phyloP scores from a whole-genome alignment of 2,329 filamentous ascomycete genomes.

The Aciculosporium take region DNA sequence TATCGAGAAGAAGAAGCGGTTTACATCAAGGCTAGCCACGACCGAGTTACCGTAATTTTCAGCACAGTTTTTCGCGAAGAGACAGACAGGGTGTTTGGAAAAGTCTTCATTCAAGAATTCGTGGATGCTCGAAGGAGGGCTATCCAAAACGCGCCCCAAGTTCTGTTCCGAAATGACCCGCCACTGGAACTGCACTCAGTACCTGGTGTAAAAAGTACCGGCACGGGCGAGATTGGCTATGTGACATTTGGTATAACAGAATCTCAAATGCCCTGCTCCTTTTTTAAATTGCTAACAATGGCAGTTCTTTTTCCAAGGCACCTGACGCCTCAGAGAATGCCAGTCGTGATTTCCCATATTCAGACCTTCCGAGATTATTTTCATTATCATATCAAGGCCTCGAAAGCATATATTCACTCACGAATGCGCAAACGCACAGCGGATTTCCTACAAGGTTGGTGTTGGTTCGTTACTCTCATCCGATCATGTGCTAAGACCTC shows the following conservation, averaged over 20 bases:
- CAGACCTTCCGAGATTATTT: constrained; percentile 99
- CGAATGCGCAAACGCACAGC: constrained; percentile 95
- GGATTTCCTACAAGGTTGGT: constrained; percentile 87
- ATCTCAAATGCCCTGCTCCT: background rate
- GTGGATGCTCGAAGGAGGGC: constrained; percentile 89
- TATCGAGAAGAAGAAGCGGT: constrained; percentile 98
- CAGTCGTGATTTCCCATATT: constrained; percentile 95
- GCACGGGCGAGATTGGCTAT: constrained; percentile 82
- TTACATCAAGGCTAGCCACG: constrained; percentile 94
- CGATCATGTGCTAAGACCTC: constrained; percentile 12
- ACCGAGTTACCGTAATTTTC: constrained; percentile 97
- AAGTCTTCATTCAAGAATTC: constrained; percentile 97
- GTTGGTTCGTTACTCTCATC: too few species aligned
- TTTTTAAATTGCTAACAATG: constrained; percentile 10
- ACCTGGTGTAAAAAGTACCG: constrained; percentile 62
- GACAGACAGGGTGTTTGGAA: constrained; percentile 92
- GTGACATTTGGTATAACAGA: constrained; percentile 78
- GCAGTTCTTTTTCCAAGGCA: constrained; percentile 90
- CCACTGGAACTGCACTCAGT: constrained; percentile 82
- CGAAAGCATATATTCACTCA: constrained; percentile 97
- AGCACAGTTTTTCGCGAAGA: constrained; percentile 96
- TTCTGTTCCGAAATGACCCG: constrained; percentile 88
- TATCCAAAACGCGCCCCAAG: constrained; percentile 96
- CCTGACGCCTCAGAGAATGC: constrained; percentile 75
- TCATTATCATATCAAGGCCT: constrained; percentile 99